A percentile compares a stretch with the other conserved stretches of the same genome.
phyloP scores from a whole-genome alignment of 148 eudicot genomes.

The Nepenthes gracilis region DNA sequence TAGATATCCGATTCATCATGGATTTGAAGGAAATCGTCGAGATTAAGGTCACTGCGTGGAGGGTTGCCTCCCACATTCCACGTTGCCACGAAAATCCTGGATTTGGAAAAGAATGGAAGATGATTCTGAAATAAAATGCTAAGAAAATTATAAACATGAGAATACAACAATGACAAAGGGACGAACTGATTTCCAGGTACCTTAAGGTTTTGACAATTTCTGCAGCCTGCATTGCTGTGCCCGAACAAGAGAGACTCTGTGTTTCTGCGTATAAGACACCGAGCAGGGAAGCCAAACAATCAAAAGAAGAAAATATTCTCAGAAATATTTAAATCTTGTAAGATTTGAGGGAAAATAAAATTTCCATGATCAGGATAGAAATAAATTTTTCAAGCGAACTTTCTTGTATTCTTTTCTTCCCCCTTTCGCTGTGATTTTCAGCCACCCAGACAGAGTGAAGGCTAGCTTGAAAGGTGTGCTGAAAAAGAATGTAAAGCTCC shows the following conservation, averaged over 20 bases:
- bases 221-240: constrained; percentile 12
- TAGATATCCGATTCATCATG: constrained; percentile 46
- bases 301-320: not conserved
- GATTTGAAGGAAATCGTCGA: constrained; percentile 53
- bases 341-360: not conserved
- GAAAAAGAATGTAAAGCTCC: not conserved
- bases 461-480: not conserved
- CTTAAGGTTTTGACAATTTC: constrained; percentile 27
- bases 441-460: not conserved
- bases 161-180: not conserved
- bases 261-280: constrained; percentile 7
- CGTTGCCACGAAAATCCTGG: constrained; percentile 59
- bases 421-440: not conserved
- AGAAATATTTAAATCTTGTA: not conserved
- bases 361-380: too few relatives aligned
- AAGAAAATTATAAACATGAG: too few relatives aligned
- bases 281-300: not conserved
- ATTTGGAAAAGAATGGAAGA: not conserved
- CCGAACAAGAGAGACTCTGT: constrained; percentile 12
- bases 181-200: constrained; percentile 11
- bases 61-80: constrained; percentile 73
- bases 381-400: too few relatives aligned
- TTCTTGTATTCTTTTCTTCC: too few relatives aligned
- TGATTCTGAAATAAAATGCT: not conserved
- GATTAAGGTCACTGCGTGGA: constrained; percentile 37